Percentiles rank a stretch among this genome's conserved stretches.
These are phyloP conservation scores for Pterula multifida DNA, from an alignment of 1,284 basidiomycete genomes.

Conservation along the genomic window DNA sequence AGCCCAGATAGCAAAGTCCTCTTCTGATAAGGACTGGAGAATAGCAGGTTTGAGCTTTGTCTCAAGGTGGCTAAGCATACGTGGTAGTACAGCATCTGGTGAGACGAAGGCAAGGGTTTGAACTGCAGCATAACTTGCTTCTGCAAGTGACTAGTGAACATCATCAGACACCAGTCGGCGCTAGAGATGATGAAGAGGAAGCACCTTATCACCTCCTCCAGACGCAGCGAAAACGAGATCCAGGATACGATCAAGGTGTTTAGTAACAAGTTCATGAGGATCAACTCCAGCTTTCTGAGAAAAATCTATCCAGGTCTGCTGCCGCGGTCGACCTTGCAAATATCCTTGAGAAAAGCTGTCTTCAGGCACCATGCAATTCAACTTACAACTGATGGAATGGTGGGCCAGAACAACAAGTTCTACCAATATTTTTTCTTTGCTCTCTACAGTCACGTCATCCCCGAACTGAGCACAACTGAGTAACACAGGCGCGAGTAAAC, in stretches of 20 bases:
- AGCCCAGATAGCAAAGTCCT: constrained; percentile 75
- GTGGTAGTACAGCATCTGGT: constrained; percentile 54
- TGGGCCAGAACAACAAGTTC: constrained; percentile 63
- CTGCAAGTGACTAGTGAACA: constrained; percentile 22
- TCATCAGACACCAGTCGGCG: no score
- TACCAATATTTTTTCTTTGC: constrained; percentile 34
- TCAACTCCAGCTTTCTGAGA: constrained; percentile 60
- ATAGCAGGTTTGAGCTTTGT: constrained; percentile 47
- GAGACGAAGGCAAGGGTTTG: constrained; percentile 74
- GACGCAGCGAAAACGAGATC: constrained; percentile 35
- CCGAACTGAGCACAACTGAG: constrained; percentile 33
- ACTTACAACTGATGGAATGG: constrained; percentile 57
- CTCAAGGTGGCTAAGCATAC: constrained; percentile 54
- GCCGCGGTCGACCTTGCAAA: constrained; percentile 34
- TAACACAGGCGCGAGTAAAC: constrained; percentile 37
- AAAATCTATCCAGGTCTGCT: constrained; percentile 76
- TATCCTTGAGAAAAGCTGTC: constrained; percentile 2
- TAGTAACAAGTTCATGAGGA: constrained; percentile 49
- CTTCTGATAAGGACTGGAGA: constrained; percentile 53
- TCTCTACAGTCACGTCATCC: constrained; percentile 23
- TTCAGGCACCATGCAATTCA: constrained; percentile 6
- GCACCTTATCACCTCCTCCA: constrained; percentile 30
- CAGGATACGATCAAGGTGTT: constrained; percentile 38
- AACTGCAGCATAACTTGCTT: constrained; percentile 66
- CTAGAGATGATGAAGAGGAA: constrained; percentile 1